Percentiles rank a stretch among this genome's conserved stretches.
phyloP scores from a whole-genome alignment of 2,329 filamentous ascomycete species.

The Xylaria sp. region DNA sequence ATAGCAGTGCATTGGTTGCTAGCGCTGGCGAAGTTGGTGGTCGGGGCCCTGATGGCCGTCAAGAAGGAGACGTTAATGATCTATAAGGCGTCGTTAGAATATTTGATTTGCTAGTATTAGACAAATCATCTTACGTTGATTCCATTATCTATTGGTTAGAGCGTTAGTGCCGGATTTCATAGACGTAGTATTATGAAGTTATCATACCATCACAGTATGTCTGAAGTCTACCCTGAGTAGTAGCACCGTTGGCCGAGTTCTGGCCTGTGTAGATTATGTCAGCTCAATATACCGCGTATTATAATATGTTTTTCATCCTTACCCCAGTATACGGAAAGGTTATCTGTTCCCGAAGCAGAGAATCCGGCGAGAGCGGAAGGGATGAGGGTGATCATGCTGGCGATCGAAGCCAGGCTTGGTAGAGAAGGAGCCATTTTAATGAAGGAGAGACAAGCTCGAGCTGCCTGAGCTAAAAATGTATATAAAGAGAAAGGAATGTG shows the following conservation, averaged over 20 bases:
- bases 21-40: slow-evolving; percentile 72
- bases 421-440: slow-evolving; percentile 42
- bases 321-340: slow-evolving; percentile 76
- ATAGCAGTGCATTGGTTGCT: slow-evolving; percentile 70
- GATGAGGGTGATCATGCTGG: slow-evolving; percentile 43
- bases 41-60: slow-evolving; percentile 62
- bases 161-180: slow-evolving; percentile 8
- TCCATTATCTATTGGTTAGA: slow-evolving; percentile 52
- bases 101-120: neutral
- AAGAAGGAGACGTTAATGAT: slow-evolving; percentile 74
- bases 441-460: slow-evolving; percentile 37
- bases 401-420: slow-evolving; percentile 41
- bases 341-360: slow-evolving; percentile 57
- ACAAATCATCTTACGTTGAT: slow-evolving; percentile 55
- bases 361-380: slow-evolving; percentile 56
- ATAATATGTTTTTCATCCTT: slow-evolving; percentile 34
- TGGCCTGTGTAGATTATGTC: slow-evolving; percentile 56
- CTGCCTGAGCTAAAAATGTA: slow-evolving; percentile 38
- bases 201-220: slow-evolving; percentile 66
- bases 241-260: slow-evolving; percentile 65
- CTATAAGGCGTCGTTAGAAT: slow-evolving; percentile 47
- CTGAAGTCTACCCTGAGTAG: slow-evolving; percentile 64
- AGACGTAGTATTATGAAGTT: neutral
- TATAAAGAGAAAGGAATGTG: slow-evolving; percentile 30
- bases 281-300: slow-evolving; percentile 20